These are phyloP conservation scores for Zygnema circumcarinatum DNA, from an alignment of 139 green algal species.

Conservation along the genomic window DNA sequence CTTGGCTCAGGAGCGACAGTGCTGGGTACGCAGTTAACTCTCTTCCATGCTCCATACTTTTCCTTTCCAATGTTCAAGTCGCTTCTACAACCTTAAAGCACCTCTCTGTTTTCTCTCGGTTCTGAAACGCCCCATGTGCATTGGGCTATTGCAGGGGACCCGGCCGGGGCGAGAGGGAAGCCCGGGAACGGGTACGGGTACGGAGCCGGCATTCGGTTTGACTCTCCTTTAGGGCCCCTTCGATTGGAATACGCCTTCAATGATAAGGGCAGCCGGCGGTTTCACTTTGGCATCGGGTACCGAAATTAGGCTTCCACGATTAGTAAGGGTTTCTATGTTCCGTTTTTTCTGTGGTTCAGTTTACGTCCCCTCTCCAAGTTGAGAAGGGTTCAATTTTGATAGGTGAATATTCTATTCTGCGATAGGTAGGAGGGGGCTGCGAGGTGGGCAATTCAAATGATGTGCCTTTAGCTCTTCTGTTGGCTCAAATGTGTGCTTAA, in stretches of 20 bases:
- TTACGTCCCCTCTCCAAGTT: too few relatives aligned
- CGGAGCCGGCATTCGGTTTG: conserved; percentile 84
- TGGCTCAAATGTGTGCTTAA: too few relatives aligned
- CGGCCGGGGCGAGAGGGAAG: conserved; percentile 78
- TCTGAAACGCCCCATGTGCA: not conserved
- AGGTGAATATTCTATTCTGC: too few relatives aligned
- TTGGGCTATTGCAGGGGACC: conserved; percentile 46
- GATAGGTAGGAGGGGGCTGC: too few relatives aligned
- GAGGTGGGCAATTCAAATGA: too few relatives aligned
- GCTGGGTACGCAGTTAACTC: conserved; percentile 62
- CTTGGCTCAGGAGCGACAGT: conserved; percentile 85
- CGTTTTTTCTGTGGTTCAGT: too few relatives aligned
- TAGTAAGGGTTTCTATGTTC: too few relatives aligned
- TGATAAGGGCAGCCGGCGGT: conserved; percentile 73
- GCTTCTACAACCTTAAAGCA: conserved; percentile 3
- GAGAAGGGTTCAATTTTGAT: too few relatives aligned
- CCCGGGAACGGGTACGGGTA: conserved; percentile 86
- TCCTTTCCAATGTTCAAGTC: not conserved
- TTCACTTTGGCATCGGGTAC: conserved; percentile 91
- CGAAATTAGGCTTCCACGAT: conserved; percentile 51
- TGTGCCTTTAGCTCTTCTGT: too few relatives aligned
- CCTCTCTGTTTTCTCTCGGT: too few relatives aligned
- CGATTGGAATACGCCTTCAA: conserved; percentile 96
- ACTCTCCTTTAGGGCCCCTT: conserved; percentile 90
- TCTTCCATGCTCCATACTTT: not conserved